Percentiles rank a stretch among this genome's conserved stretches.
Conservation (phyloP, 2,329 filamentous ascomycete species). For the Chrysosporium queenslandicum region DNA sequence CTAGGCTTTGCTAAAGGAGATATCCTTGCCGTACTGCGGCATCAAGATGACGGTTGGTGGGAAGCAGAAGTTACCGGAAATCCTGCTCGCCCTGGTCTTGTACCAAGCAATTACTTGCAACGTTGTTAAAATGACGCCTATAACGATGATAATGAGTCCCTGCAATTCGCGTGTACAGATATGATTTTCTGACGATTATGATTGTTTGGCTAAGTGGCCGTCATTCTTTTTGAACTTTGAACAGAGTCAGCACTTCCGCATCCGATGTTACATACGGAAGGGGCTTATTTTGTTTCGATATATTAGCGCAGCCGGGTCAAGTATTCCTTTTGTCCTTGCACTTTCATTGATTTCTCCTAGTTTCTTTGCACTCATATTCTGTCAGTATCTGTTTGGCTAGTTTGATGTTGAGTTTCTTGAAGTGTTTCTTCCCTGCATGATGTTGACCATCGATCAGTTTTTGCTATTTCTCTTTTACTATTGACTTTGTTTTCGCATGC, state of each 20-base stretch:
- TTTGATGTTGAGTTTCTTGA: neutral
- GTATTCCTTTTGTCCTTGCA: neutral
- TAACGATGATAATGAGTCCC: neutral
- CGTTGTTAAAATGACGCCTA: slow-evolving; percentile 35
- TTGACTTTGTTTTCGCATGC: no score
- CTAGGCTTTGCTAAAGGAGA: slow-evolving; percentile 88
- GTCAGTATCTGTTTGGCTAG: neutral
- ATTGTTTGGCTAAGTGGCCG: neutral
- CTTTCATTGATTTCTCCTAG: neutral
- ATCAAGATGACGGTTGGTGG: slow-evolving; percentile 99
- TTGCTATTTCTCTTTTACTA: neutral
- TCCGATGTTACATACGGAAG: neutral
- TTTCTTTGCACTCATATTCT: neutral
- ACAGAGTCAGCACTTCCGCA: neutral
- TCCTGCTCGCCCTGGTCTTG: slow-evolving; percentile 44
- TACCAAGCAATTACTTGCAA: slow-evolving; percentile 59
- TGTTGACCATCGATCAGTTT: neutral
- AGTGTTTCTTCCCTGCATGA: neutral
- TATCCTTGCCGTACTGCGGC: slow-evolving; percentile 71
- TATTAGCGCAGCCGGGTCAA: no score
- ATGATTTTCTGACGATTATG: neutral
- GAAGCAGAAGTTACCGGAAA: slow-evolving; percentile 75
- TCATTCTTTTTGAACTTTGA: neutral
- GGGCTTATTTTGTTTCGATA: neutral
- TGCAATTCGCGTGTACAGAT: neutral